Base-by-base conservation (phyloP, 2,329 filamentous ascomycete species). In the Lasiodiplodia citricola region DNA sequence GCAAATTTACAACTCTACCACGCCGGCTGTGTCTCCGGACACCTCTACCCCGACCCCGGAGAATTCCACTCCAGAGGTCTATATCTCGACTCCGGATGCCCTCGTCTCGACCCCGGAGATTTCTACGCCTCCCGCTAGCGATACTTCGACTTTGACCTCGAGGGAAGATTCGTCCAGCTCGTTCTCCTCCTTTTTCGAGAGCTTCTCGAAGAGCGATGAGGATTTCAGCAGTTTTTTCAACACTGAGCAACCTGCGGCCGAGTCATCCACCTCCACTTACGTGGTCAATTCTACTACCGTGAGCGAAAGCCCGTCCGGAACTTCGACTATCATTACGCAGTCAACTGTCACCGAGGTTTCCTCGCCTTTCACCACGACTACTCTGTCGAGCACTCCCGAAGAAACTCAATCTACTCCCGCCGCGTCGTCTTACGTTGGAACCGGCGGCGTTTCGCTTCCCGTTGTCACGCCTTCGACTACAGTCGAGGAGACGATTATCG, bases 1-100 rank as follows among this genome's bases (percentile, higher is more conserved):
- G 64, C 60, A 64, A 52, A 38, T 52, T 25, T 79, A 80, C 66
- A 76, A 80, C 67, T 74, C 71, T 28, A 79, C 79, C 51, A 72
- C 73, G 18, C 71, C 77, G 21, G 74, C 76, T 51, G 68, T 68
- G 16, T 56, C 52, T 37, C 51, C 63, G 52, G 57, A 57, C 62
- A 18, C 55, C 38, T 68, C 63, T 18, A 51, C 65, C 7, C 41
- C 68, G 62, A 38, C 58, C 41, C 66, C 66, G 6, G 50, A 57
- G 6, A 23, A 54, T 52, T 65, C 35, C 35, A 67, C 51, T 64
- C 62, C 68, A 62, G 57, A 68, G 55, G 50, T 55, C 18, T n/a
- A 52, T 35, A 54, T 41, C 8, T 38, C 55, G n/a, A 41, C 52
- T 23, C 63, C 63, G 8, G 57, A 63, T 14, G 16, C n/a, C 21